Evolutionary conservation across 805 yeast species (phyloP).

Genomic region (Candida pini): DNA sequence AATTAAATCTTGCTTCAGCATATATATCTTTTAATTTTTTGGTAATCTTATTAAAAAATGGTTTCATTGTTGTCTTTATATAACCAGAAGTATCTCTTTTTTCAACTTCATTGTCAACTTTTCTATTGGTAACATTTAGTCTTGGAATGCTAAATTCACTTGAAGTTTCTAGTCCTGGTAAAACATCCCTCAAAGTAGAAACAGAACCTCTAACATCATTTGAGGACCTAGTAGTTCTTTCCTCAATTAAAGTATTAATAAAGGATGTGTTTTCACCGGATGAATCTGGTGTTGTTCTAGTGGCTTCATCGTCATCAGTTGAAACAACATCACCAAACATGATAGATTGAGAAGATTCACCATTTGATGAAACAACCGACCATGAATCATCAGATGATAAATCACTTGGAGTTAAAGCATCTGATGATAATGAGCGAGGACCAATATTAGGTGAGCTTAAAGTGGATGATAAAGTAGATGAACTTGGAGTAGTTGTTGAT

Average conservation of each 20-base stretch:
- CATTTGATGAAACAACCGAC: slow-evolving; percentile 15
- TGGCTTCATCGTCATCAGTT: slow-evolving; percentile 14
- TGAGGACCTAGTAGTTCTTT: no score
- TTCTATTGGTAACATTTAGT: slow-evolving; percentile 2
- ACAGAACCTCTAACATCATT: slow-evolving; percentile 17
- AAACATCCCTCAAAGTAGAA: slow-evolving; percentile 14
- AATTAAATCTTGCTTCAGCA: no score
- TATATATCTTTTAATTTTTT: no score
- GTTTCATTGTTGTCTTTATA: not conserved
- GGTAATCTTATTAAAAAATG: no score
- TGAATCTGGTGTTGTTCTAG: no score
- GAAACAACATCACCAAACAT: slow-evolving; percentile 15
- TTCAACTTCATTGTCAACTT: not conserved
- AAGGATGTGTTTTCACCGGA: no score
- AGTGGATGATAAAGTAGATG: not conserved
- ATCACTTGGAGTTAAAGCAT: slow-evolving; percentile 15
- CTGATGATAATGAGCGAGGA: no score
- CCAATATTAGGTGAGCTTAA: no score
- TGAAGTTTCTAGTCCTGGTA: slow-evolving; percentile 4
- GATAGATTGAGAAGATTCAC: slow-evolving; percentile 6
- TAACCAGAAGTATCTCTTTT: not conserved
- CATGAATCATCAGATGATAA: slow-evolving; percentile 20
- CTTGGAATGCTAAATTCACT: slow-evolving; percentile 13
- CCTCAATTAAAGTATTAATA: no score
- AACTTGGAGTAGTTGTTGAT: not conserved